Percentiles rank a stretch among this genome's conserved stretches.
Conservation (phyloP, 495 filamentous ascomycete species). For the Neurospora africana region DNA sequence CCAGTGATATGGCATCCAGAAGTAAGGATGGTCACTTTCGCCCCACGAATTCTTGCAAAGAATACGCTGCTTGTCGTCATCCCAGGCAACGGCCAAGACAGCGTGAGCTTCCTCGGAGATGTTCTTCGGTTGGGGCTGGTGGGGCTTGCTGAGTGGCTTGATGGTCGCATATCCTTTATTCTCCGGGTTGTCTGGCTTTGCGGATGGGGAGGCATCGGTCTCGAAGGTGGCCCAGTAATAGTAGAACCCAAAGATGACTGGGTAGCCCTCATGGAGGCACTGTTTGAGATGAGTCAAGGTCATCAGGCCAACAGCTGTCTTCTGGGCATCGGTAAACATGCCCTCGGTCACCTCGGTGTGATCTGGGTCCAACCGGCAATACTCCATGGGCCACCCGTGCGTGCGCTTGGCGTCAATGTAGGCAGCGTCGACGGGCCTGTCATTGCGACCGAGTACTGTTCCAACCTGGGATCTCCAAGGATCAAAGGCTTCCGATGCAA, state of each 20-base stretch:
- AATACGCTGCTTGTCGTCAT: not conserved
- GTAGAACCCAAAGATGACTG: not conserved
- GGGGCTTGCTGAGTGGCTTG: not conserved
- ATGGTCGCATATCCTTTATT: not conserved
- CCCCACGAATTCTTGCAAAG: not conserved
- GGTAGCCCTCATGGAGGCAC: not conserved
- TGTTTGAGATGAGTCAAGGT: not conserved
- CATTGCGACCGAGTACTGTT: not conserved
- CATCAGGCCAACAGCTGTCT: not conserved
- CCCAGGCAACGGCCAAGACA: not conserved
- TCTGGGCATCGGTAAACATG: not conserved
- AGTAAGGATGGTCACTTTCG: not conserved
- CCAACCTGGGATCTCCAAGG: not conserved
- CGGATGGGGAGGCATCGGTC: not conserved
- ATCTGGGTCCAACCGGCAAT: not conserved
- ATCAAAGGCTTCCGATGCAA: not conserved
- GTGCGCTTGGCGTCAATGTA: not conserved
- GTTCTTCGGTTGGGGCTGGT: not conserved
- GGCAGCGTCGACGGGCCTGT: not conserved
- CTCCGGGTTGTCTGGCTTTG: not conserved
- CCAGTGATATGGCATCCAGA: not conserved
- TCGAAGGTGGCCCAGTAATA: not conserved
- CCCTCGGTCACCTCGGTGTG: not conserved
- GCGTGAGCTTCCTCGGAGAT: not conserved
- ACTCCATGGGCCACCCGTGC: not conserved